Evolutionary conservation across 768 basidiomycete species (phyloP).

Genomic region (Lentinula boryana): DNA sequence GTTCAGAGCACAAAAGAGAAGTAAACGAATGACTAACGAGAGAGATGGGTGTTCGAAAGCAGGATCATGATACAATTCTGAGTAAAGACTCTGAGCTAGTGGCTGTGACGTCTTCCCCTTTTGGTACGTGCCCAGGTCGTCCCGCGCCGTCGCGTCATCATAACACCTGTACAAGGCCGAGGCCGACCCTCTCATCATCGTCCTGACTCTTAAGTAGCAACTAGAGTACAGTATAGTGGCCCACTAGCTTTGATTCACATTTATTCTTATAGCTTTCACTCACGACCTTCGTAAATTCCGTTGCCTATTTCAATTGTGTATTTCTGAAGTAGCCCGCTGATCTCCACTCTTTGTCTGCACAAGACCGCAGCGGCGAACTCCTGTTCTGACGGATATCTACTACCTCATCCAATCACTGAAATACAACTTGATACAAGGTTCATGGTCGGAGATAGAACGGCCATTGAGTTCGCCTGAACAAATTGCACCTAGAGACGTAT

Average conservation of each 20-base stretch:
- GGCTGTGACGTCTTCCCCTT: background rate
- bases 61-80: conserved; percentile 1
- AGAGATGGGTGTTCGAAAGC: background rate
- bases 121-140: background rate
- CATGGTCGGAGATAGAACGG: background rate
- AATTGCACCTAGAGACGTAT: too few species aligned
- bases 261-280: background rate
- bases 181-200: background rate
- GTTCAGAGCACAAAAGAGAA: background rate
- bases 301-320: too few species aligned
- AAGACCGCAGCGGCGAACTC: too few species aligned
- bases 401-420: background rate
- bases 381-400: too few species aligned
- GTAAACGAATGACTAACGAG: background rate
- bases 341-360: too few species aligned
- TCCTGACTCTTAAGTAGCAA: background rate
- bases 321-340: too few species aligned
- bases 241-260: background rate
- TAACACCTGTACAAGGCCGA: background rate
- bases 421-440: background rate
- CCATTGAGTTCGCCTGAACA: background rate
- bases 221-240: background rate
- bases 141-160: background rate
- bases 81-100: background rate
- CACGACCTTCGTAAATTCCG: too few species aligned